Evolutionary conservation across 768 basidiomycete species (phyloP).

Genomic region (Tricholoma saponaceum): DNA sequence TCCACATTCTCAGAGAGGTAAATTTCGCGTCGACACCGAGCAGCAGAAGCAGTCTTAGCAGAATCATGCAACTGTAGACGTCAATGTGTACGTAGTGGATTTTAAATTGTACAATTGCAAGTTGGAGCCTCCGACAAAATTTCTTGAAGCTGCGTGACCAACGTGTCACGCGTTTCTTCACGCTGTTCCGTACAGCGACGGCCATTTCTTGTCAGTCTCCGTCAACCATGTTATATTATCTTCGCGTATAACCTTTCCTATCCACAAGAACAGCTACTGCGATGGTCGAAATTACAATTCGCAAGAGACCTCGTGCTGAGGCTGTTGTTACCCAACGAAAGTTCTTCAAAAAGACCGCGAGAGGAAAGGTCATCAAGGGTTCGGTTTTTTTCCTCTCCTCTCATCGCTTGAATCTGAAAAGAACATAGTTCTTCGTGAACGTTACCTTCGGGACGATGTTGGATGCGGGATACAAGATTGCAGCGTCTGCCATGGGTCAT

Average conservation of each 20-base stretch:
- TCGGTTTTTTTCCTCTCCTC: constrained; percentile 9
- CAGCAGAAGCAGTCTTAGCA: too few species aligned
- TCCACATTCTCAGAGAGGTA: too few species aligned
- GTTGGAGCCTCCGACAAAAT: too few species aligned
- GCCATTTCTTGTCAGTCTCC: background rate
- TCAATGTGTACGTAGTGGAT: too few species aligned
- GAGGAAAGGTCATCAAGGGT: constrained; percentile 95
- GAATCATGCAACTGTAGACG: too few species aligned
- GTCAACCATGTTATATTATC: background rate
- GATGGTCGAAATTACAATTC: constrained; percentile 53
- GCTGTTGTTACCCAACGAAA: constrained; percentile 79
- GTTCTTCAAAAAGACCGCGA: constrained; percentile 94
- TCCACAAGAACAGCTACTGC: background rate
- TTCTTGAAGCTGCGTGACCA: too few species aligned
- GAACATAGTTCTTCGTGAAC: constrained; percentile 78
- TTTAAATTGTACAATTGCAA: too few species aligned
- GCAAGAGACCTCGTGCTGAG: constrained; percentile 68
- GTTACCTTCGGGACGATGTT: constrained; percentile 91
- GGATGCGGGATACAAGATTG: constrained; percentile 80
- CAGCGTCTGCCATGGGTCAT: constrained; percentile 45
- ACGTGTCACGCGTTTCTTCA: too few species aligned
- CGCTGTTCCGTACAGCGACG: too few species aligned
- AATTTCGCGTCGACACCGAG: too few species aligned
- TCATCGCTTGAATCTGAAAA: background rate
- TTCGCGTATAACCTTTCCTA: background rate